Evolutionary conservation across 257 asterid genomes (phyloP).

Genomic region (Solanum dulcamara): DNA sequence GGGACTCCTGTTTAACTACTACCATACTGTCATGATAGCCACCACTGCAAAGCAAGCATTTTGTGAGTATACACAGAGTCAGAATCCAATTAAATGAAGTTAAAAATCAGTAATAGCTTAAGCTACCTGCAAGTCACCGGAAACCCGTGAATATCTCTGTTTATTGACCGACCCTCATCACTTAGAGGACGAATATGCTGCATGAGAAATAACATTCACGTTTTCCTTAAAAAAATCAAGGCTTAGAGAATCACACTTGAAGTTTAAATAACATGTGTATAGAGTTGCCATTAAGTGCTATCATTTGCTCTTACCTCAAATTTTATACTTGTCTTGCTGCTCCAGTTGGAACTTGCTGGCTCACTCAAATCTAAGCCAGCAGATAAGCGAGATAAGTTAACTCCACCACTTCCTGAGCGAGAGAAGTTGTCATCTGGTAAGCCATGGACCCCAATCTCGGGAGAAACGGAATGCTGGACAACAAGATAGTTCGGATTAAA

Average conservation of each 20-base stretch:
- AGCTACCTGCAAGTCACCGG: conserved; percentile 91
- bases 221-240: not conserved
- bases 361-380: conserved; percentile 86
- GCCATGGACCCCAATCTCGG: conserved; percentile 86
- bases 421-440: conserved; percentile 75
- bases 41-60: conserved; percentile 48
- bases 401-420: conserved; percentile 83
- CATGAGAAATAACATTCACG: conserved; percentile 2
- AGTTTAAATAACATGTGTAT: not conserved
- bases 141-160: conserved; percentile 81
- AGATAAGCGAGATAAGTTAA: conserved; percentile 74
- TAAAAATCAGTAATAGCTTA: conserved; percentile 3
- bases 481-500: conserved; percentile 17
- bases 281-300: not conserved
- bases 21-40: conserved; percentile 83
- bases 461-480: conserved; percentile 80
- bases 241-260: not conserved
- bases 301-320: conserved; percentile 53
- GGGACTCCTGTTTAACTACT: conserved; percentile 83
- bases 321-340: conserved; percentile 87
- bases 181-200: conserved; percentile 78
- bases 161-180: conserved; percentile 75
- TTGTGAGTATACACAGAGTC: not conserved
- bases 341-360: conserved; percentile 93
- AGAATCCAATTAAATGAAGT: not conserved